Evolutionary conservation across 106 monocot genomes (phyloP), one percentile per base, ranked within the genome.

Genomic region (Dioscorea alata): DNA sequence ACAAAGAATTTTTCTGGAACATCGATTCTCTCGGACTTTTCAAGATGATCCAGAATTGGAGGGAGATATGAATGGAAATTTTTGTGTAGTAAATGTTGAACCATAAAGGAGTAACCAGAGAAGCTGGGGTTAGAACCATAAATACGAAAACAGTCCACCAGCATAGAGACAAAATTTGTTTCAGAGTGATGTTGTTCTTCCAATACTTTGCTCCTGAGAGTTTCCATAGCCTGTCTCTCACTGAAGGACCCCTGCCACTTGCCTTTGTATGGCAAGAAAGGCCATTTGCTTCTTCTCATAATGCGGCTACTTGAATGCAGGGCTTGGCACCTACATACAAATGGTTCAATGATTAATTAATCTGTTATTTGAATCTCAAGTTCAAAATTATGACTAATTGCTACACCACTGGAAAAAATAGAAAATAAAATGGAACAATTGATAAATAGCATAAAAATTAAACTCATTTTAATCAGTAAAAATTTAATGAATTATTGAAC

Each of bases 41-140:
- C 84, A 56, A 85, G 84, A 58, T 80, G 81, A 49, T 77, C 32
- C 2, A 87, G 75, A 33, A 87, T 25, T 4, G 33, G 52, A 56
- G 79, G 66, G 49, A 91, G 58, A 0, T 75, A 74, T 5, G 61
- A 49, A 65, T 75, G 66, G 13, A 70, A 61, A 15, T 32, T 48
- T 14, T 59, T 68, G 3, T 53, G 79, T 34, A 69, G 64, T 13
- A 80, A 56, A 54, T 75, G 64, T 6, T 71, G 72, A 21, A 87
- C 68, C 49, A 73, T n/a, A 48, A 82, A 82, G 24, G 80, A 73
- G 73, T 84, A 87, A 0, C 79, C 86, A 18, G 83, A 80, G 5
- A 71, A 67, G 53, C 24, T 76, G 5, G 81, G 86, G 3, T 69
- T 48, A 8, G 66, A 42, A 35, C 74, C 79, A 62, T 78, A 75